Base-by-base conservation (phyloP, 1,284 basidiomycete species). In the Ustilago vetiveriae region DNA sequence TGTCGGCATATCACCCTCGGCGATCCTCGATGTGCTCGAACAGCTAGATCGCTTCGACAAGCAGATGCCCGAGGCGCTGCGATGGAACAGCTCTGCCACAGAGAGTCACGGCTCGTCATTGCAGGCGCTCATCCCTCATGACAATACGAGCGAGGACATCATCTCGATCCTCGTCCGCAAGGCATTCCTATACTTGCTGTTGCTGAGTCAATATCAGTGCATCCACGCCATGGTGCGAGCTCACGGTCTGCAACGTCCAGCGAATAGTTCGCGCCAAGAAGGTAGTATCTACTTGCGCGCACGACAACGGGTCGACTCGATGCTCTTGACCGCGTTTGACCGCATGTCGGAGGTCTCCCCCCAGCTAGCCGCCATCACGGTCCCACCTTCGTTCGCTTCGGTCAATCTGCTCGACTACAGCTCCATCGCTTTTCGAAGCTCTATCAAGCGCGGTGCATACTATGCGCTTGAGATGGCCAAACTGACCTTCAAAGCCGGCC, bases 401-500 rank as follows among this genome's bases (percentile, higher is more conserved):
- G 50, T 58, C 35, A 57, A 68, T 19, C 32, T 68, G 58, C 48
- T 68, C 3, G 54, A 63, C 27, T 68, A 54, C 37, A 63, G 58
- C 54, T 57, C 58, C 26, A 68, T 68, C 26, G 65, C 58, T 2
- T 63, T 68, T 39, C 65, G 65, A 16, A 63, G 58, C 43, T 62
- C 54, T 2, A 41, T 46, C 48, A 62, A 63, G 33, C 41, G 46
- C n/a, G 46, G 43, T 6, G 65, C 58, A 1, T 53, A 68, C 33
- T 68, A 63, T 26, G 36, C 46, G 27, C 54, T 68, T 30, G 58
- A 68, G 41, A 62, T 68, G 37, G 65, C 58, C 39, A 57, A 58
- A 35, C 36, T 58, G n/a, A 57, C 50, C 8, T 46, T 42, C 38
- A 53, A 46, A 41, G 58, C 65, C 2, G 58, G 65, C 1, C 23